Evolutionary conservation across 2,329 filamentous ascomycete species (phyloP).

Genomic region (Stromatinia cepivora): DNA sequence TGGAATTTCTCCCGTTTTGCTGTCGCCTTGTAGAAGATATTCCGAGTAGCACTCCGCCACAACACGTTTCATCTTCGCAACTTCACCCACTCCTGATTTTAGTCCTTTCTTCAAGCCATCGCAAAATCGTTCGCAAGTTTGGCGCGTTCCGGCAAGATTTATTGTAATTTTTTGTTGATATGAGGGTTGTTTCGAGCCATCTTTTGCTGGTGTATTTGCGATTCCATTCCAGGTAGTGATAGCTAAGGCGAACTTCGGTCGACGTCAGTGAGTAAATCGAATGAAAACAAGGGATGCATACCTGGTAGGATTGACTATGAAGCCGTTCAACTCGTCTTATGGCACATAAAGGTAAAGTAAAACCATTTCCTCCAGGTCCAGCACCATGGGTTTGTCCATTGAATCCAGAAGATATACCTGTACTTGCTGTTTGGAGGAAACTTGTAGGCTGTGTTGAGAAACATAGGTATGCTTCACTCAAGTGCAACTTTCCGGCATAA

Average conservation of each 20-base stretch:
- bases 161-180: conserved; percentile 85
- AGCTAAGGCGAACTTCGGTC: conserved; percentile 74
- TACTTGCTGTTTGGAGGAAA: conserved; percentile 78
- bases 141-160: conserved; percentile 84
- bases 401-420: conserved; percentile 77
- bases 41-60: conserved; percentile 88
- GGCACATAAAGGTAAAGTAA: conserved; percentile 88
- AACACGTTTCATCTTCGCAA: conserved; percentile 79
- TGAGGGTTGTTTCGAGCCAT: conserved; percentile 47
- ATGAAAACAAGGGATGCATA: conserved; percentile 39
- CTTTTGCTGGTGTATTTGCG: conserved; percentile 48
- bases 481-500: conserved; percentile 88
- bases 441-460: conserved; percentile 93
- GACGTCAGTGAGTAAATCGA: conserved; percentile 31
- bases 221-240: conserved; percentile 93
- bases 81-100: conserved; percentile 81
- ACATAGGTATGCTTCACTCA: conserved; percentile 93
- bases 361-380: conserved; percentile 91
- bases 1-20: conserved; percentile 66
- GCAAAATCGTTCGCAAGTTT: conserved; percentile 91
- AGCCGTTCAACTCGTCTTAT: conserved; percentile 90
- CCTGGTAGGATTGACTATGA: conserved; percentile 84
- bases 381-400: conserved; percentile 91
- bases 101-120: conserved; percentile 91
- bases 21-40: conserved; percentile 67